phyloP scores from a whole-genome alignment of 2,329 filamentous ascomycete genomes.

The Aspergillus sp. region DNA sequence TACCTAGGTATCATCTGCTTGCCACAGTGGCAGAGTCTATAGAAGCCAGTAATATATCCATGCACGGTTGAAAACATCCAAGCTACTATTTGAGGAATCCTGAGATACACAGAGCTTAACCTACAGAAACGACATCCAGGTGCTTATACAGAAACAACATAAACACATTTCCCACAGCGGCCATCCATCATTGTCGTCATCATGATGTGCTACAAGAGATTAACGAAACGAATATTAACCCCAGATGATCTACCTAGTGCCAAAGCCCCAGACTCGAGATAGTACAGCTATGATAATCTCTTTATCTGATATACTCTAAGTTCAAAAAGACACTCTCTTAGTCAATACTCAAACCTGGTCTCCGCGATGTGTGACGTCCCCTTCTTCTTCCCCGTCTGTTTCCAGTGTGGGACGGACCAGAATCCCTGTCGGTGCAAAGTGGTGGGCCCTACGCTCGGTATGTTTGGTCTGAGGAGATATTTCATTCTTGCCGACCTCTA shows the following conservation, averaged over 20 bases:
- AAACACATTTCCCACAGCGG: not conserved
- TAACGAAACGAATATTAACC: not conserved
- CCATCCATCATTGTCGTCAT: not conserved
- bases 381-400: constrained; percentile 56
- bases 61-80: no score
- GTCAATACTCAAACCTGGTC: not conserved
- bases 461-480: constrained; percentile 2
- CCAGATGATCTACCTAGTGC: not conserved
- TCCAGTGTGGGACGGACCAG: constrained; percentile 61
- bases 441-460: constrained; percentile 59
- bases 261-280: not conserved
- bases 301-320: not conserved
- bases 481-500: not conserved
- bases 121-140: not conserved
- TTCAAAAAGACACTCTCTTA: not conserved
- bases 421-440: constrained; percentile 64
- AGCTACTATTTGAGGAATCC: not conserved
- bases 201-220: not conserved
- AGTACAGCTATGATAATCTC: not conserved
- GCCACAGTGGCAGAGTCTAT: not conserved
- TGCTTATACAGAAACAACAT: not conserved
- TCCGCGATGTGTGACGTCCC: constrained; percentile 41
- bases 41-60: not conserved
- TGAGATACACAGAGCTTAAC: not conserved
- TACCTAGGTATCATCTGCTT: not conserved